Conservation (phyloP, 1,139 yeast genomes). For the Pneumocystis sp. region DNA sequence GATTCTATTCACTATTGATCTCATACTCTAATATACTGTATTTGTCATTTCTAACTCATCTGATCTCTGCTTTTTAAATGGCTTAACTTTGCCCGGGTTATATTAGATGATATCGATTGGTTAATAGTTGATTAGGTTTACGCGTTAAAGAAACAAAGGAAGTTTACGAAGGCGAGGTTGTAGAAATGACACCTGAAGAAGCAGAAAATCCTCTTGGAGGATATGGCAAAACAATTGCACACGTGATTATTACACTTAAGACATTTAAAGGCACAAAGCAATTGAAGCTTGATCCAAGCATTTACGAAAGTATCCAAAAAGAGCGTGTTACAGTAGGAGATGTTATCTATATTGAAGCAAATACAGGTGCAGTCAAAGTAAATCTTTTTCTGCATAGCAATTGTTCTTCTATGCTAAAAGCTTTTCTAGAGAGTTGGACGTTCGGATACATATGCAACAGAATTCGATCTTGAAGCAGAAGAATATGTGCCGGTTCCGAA, state of each 20-base stretch:
- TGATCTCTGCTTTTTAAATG: not conserved
- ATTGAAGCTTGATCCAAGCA: conserved; percentile 82
- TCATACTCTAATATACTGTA: too few relatives aligned
- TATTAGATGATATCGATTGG: not conserved
- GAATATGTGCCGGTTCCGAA: conserved; percentile 97
- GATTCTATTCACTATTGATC: too few relatives aligned
- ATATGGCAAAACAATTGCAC: conserved; percentile 89
- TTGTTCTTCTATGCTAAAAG: not conserved
- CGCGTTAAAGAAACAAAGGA: conserved; percentile 95
- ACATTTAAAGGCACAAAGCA: conserved; percentile 93
- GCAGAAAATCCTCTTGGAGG: conserved; percentile 96
- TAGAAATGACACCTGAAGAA: conserved; percentile 92
- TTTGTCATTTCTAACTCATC: not conserved
- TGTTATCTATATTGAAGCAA: conserved; percentile 90
- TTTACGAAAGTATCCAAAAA: conserved; percentile 89
- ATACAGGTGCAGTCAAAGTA: conserved; percentile 82
- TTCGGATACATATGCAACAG: conserved; percentile 96
- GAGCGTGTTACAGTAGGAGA: conserved; percentile 92
- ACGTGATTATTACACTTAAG: conserved; percentile 85
- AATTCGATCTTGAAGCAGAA: conserved; percentile 94
- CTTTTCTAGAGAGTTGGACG: conserved; percentile 60
- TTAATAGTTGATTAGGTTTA: conserved; percentile 30
- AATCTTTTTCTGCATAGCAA: not conserved
- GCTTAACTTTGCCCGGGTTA: not conserved
- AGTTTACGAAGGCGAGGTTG: conserved; percentile 96